Conservation (phyloP, 2,329 filamentous ascomycete genomes). For the Hysterium pulicare region DNA sequence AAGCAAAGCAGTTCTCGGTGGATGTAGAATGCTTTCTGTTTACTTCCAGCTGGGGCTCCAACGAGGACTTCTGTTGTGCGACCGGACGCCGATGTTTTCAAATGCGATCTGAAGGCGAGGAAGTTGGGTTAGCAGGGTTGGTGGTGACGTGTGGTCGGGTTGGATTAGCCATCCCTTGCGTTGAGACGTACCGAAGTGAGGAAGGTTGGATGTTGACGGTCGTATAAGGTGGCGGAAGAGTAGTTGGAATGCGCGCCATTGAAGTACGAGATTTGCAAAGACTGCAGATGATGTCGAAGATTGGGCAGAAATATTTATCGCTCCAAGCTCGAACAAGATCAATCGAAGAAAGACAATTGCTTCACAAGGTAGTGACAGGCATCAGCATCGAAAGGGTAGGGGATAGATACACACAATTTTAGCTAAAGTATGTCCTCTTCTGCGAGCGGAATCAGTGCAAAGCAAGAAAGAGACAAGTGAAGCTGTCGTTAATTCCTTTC, state of each 20-base stretch:
- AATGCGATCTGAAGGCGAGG: conserved; percentile 31
- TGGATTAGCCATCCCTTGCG: conserved; percentile 14
- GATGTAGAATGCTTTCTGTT: conserved; percentile 41
- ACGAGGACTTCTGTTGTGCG: conserved; percentile 36
- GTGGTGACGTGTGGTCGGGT: conserved; percentile 1
- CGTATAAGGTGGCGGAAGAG: conserved; percentile 30
- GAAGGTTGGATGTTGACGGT: conserved; percentile 7
- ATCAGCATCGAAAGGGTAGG: too few species aligned
- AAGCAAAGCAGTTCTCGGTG: conserved; percentile 48
- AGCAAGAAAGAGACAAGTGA: too few species aligned
- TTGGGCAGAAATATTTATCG: too few species aligned
- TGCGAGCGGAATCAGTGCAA: too few species aligned
- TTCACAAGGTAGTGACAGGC: too few species aligned
- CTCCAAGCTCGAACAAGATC: too few species aligned
- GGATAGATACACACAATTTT: too few species aligned
- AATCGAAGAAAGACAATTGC: too few species aligned
- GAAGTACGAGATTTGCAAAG: too few species aligned
- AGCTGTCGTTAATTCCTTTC: too few species aligned
- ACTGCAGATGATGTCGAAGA: too few species aligned
- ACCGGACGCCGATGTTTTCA: conserved; percentile 41
- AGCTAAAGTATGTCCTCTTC: too few species aligned
- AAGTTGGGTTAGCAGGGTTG: not conserved
- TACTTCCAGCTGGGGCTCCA: conserved; percentile 42
- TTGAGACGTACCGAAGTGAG: not conserved
- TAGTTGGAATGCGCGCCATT: conserved; percentile 16